Evolutionary conservation across 2,329 filamentous ascomycete species (phyloP).

Genomic region (Trichophyton verrucosum): DNA sequence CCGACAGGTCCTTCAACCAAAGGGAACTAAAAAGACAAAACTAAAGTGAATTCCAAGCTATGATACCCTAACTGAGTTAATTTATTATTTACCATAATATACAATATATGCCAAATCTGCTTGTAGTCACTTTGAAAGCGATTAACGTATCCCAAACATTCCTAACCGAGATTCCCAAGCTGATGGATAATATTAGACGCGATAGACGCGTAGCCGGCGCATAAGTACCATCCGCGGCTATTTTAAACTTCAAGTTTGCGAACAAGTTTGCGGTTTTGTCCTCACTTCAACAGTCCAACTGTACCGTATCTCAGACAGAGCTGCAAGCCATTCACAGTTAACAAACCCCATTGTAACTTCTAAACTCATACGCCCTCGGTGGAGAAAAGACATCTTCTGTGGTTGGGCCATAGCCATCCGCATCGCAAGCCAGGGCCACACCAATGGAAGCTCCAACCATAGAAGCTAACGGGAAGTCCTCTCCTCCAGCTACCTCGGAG

Average conservation of each 20-base stretch:
- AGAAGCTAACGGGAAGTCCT: background rate
- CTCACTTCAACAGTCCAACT: background rate
- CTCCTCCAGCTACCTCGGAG: background rate
- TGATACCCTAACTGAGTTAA: background rate
- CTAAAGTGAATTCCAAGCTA: background rate
- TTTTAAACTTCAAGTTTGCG: background rate
- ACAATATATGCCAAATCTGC: background rate
- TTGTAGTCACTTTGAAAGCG: background rate
- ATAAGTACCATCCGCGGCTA: background rate
- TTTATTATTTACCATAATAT: background rate
- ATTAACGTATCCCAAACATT: no score
- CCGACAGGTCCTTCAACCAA: constrained; percentile 58
- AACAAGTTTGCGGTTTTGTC: background rate
- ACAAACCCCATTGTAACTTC: background rate
- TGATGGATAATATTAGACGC: background rate
- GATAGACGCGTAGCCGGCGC: background rate
- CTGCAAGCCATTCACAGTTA: background rate
- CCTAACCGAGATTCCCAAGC: no score
- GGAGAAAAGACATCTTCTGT: background rate
- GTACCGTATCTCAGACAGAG: background rate
- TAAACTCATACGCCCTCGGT: background rate
- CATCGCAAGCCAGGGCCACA: background rate
- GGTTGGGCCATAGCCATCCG: background rate
- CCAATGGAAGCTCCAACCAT: background rate
- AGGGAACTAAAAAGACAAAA: constrained; percentile 28